Evolutionary conservation across 768 basidiomycete genomes (phyloP).

Genomic region (Lactifluus volemus): DNA sequence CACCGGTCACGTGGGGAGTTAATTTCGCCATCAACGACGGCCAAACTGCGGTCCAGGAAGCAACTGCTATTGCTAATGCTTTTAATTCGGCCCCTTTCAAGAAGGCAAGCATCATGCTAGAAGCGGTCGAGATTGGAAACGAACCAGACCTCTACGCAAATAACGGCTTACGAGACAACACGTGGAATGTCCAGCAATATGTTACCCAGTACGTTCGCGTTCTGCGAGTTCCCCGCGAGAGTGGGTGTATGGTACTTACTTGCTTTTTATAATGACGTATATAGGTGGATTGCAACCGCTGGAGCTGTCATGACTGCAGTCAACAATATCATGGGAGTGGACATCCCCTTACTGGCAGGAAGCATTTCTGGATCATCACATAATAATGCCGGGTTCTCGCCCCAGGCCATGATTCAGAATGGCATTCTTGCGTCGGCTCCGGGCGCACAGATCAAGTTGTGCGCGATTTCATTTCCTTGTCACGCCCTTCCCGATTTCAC

Average conservation of each 20-base stretch:
- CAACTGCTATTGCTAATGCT: slow-evolving; percentile 39
- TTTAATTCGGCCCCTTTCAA: slow-evolving; percentile 37
- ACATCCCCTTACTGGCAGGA: slow-evolving; percentile 38
- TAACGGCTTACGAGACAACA: slow-evolving; percentile 35
- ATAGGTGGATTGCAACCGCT: slow-evolving; percentile 49
- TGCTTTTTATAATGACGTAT: background rate
- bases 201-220: slow-evolving; percentile 36
- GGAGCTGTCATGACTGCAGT: slow-evolving; percentile 35
- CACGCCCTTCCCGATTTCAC: background rate
- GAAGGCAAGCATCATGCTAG: slow-evolving; percentile 37
- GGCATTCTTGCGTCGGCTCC: slow-evolving; percentile 37
- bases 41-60: slow-evolving; percentile 36
- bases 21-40: slow-evolving; percentile 42
- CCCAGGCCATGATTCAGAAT: slow-evolving; percentile 42
- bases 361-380: slow-evolving; percentile 46
- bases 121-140: slow-evolving; percentile 55
- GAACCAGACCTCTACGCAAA: slow-evolving; percentile 48
- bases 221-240: background rate
- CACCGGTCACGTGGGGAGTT: slow-evolving; percentile 57
- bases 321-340: slow-evolving; percentile 30
- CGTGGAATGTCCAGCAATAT: slow-evolving; percentile 38
- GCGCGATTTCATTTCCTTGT: slow-evolving; percentile 16
- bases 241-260: background rate
- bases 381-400: slow-evolving; percentile 38
- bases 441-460: slow-evolving; percentile 43